Percentiles rank a stretch among this genome's conserved stretches.
These are phyloP conservation scores for Begonia loranthoides DNA, from an alignment of 306 rosid genomes.

Conservation along the genomic window DNA sequence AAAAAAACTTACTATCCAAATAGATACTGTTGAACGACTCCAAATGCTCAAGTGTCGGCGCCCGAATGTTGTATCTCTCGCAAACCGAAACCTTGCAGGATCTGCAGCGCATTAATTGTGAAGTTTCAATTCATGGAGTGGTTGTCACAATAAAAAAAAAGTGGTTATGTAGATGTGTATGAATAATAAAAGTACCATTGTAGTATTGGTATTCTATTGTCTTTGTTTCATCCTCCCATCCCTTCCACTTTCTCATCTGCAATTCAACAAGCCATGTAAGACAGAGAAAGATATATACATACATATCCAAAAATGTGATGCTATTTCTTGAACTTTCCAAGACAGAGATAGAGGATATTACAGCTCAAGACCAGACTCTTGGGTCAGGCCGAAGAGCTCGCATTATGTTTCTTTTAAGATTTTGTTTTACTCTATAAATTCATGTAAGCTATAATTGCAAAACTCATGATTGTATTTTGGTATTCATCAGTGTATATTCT, in stretches of 20 bases:
- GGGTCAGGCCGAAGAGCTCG: too few relatives aligned
- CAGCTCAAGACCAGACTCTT: too few relatives aligned
- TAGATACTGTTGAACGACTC: slow-evolving; percentile 20
- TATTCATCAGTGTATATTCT: slow-evolving; percentile 2
- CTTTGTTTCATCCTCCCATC: slow-evolving; percentile 59
- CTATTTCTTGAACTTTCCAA: too few relatives aligned
- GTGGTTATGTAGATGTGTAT: not conserved
- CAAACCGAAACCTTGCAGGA: slow-evolving; percentile 58
- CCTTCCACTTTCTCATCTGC: slow-evolving; percentile 59
- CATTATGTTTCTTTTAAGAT: too few relatives aligned
- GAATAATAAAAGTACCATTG: slow-evolving; percentile 23
- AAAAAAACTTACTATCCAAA: slow-evolving; percentile 49
- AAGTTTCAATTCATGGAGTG: not conserved
- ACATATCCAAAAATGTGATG: too few relatives aligned
- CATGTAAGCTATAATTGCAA: too few relatives aligned
- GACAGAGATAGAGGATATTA: too few relatives aligned
- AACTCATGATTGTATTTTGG: too few relatives aligned
- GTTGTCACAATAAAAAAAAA: not conserved
- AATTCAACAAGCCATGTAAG: not conserved
- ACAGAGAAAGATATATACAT: too few relatives aligned
- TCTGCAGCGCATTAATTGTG: slow-evolving; percentile 14
- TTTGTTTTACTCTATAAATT: too few relatives aligned
- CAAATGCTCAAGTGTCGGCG: slow-evolving; percentile 45
- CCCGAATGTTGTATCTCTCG: slow-evolving; percentile 60
- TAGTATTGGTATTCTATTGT: slow-evolving; percentile 52